These are phyloP conservation scores for Trametes sanguinea DNA, from an alignment of 768 basidiomycete genomes.

Conservation along the genomic window DNA sequence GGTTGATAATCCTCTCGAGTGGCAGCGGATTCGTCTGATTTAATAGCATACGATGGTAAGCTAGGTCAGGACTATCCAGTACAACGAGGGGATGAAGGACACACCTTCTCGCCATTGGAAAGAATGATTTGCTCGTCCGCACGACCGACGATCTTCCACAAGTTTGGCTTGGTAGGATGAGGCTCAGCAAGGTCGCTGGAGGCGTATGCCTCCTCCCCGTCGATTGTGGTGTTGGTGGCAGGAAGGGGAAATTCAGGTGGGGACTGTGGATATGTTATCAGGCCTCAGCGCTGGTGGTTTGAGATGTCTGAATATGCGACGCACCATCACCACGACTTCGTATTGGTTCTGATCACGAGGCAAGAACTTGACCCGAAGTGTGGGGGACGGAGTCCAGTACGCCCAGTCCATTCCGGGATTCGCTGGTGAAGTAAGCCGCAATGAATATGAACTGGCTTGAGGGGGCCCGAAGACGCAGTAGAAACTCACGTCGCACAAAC, in stretches of 20 bases:
- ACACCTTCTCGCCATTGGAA: conserved; percentile 43
- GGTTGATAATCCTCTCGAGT: conserved; percentile 39
- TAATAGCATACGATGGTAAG: neutral
- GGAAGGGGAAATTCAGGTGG: conserved; percentile 3
- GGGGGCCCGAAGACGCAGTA: neutral
- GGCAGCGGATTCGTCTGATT: conserved; percentile 41
- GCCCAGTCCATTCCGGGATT: conserved; percentile 19
- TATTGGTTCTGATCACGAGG: conserved; percentile 2
- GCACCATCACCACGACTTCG: conserved; percentile 11
- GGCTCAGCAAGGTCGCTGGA: conserved; percentile 43
- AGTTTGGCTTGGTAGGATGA: conserved; percentile 41
- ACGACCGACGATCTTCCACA: conserved; percentile 46
- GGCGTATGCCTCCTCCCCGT: conserved; percentile 37
- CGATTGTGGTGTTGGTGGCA: conserved; percentile 22
- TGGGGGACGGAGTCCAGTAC: neutral
- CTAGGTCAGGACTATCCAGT: too few relatives aligned
- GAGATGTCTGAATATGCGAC: neutral
- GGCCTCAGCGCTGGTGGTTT: neutral
- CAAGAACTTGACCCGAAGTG: neutral
- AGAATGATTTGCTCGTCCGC: conserved; percentile 50
- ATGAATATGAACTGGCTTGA: neutral
- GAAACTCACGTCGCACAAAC: conserved; percentile 5
- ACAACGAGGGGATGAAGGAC: neutral
- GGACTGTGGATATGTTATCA: neutral
- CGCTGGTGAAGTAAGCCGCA: neutral